phyloP scores from a whole-genome alignment of 192 early-diverging fungal genomes.

The Chytriomyces hyalinus region DNA sequence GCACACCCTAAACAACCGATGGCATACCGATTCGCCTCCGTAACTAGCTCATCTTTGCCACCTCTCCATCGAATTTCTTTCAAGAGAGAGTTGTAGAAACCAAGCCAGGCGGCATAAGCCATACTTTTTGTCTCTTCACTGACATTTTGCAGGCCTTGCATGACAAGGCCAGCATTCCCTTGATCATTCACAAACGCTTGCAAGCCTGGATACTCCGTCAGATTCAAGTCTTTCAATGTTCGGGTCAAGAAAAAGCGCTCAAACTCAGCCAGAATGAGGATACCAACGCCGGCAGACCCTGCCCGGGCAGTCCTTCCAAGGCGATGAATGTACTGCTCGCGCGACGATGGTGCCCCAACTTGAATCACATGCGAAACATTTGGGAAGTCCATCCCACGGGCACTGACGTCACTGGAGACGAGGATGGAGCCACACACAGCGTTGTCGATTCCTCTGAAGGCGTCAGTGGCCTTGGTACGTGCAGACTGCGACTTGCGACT shows the following conservation, averaged over 20 bases:
- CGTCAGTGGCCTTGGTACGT: slow-evolving; percentile 70
- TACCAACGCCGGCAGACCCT: slow-evolving; percentile 80
- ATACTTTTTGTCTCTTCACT: slow-evolving; percentile 18
- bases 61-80: slow-evolving; percentile 27
- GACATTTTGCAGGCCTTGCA: slow-evolving; percentile 7
- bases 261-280: slow-evolving; percentile 73
- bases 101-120: slow-evolving; percentile 34
- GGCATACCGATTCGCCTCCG: slow-evolving; percentile 30
- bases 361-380: slow-evolving; percentile 86
- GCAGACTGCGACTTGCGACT: slow-evolving; percentile 70
- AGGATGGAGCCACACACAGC: slow-evolving; percentile 61
- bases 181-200: neutral
- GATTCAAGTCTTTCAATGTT: neutral
- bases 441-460: slow-evolving; percentile 65
- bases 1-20: slow-evolving; percentile 23
- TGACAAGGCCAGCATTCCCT: neutral
- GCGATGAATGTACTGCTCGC: slow-evolving; percentile 89
- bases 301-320: slow-evolving; percentile 91
- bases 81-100: slow-evolving; percentile 34
- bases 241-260: slow-evolving; percentile 73
- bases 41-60: slow-evolving; percentile 29
- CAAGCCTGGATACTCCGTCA: slow-evolving; percentile 5
- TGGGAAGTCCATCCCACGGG: slow-evolving; percentile 94
- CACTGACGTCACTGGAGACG: slow-evolving; percentile 89
- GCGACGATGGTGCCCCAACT: slow-evolving; percentile 68